phyloP scores from a whole-genome alignment of 768 basidiomycete genomes.

The Mycena amicta region DNA sequence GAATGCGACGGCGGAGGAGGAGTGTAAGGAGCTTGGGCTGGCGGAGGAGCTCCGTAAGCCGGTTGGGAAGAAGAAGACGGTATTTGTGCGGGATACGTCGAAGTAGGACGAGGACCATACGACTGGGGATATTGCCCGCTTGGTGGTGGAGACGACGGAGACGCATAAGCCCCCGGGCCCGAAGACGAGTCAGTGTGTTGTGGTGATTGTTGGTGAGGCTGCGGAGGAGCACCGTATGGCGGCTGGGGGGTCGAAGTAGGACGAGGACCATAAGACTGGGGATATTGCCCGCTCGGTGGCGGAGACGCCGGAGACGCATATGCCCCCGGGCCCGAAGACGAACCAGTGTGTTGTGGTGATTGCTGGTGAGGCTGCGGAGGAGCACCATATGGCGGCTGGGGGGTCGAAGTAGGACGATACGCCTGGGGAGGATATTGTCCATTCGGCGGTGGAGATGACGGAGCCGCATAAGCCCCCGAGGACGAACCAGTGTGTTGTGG shows the following conservation, averaged over 20 bases:
- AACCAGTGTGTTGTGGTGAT: slow-evolving; percentile 4
- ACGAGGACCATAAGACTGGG: neutral
- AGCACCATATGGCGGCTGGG: neutral
- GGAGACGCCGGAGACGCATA: neutral
- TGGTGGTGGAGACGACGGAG: neutral
- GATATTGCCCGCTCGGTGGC: neutral
- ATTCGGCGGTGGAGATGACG: neutral
- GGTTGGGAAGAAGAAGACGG: neutral
- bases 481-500: slow-evolving; percentile 2
- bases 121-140: neutral
- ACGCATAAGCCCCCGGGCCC: neutral
- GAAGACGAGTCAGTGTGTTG: neutral
- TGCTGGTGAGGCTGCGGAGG: neutral
- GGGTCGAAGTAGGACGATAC: neutral
- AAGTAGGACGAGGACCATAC: slow-evolving; percentile 9
- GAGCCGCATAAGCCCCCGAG: neutral
- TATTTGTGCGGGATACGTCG: slow-evolving; percentile 12
- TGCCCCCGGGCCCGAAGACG: neutral
- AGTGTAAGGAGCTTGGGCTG: too few relatives aligned
- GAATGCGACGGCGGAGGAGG: slow-evolving; percentile 3
- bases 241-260: slow-evolving; percentile 6
- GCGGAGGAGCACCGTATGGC: neutral
- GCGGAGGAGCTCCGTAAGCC: neutral
- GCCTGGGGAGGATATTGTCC: too few relatives aligned
- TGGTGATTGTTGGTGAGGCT: neutral